Evolutionary conservation across 1,284 basidiomycete species (phyloP).

Genomic region (Leccinum griseonigrum): DNA sequence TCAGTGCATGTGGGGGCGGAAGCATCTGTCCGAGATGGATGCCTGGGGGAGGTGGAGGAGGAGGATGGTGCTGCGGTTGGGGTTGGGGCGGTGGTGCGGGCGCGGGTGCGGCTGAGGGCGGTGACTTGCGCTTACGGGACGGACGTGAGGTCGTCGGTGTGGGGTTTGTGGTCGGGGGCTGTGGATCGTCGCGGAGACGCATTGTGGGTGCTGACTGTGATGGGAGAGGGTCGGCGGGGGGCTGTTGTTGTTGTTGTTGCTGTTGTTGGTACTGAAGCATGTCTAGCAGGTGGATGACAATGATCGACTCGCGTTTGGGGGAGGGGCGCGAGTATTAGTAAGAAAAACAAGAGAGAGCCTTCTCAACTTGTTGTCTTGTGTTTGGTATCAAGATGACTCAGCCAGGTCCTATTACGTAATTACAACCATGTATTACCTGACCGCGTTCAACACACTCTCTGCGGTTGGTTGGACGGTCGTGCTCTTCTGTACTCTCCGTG

Average conservation of each 20-base stretch:
- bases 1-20: slow-evolving; percentile 50
- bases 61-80: slow-evolving; percentile 27
- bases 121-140: slow-evolving; percentile 53
- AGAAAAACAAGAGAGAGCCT: slow-evolving; percentile 23
- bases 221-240: slow-evolving; percentile 36
- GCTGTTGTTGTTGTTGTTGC: slow-evolving; percentile 29
- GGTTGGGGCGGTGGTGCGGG: slow-evolving; percentile 33
- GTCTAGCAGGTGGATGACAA: slow-evolving; percentile 34
- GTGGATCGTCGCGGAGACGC: slow-evolving; percentile 60
- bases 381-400: slow-evolving; percentile 17
- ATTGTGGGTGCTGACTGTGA: slow-evolving; percentile 45
- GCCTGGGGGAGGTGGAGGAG: slow-evolving; percentile 25
- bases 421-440: slow-evolving; percentile 51
- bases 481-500: slow-evolving; percentile 37
- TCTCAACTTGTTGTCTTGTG: slow-evolving; percentile 21
- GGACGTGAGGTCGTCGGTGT: slow-evolving; percentile 31
- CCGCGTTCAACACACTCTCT: slow-evolving; percentile 77
- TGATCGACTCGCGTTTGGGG: slow-evolving; percentile 36
- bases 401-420: slow-evolving; percentile 20
- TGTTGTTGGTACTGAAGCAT: slow-evolving; percentile 35
- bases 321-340: slow-evolving; percentile 38
- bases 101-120: slow-evolving; percentile 28
- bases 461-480: slow-evolving; percentile 73
- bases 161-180: slow-evolving; percentile 12
- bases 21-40: slow-evolving; percentile 46